Base-by-base conservation (phyloP, 768 basidiomycete species). In the Hypholoma fasciculare region DNA sequence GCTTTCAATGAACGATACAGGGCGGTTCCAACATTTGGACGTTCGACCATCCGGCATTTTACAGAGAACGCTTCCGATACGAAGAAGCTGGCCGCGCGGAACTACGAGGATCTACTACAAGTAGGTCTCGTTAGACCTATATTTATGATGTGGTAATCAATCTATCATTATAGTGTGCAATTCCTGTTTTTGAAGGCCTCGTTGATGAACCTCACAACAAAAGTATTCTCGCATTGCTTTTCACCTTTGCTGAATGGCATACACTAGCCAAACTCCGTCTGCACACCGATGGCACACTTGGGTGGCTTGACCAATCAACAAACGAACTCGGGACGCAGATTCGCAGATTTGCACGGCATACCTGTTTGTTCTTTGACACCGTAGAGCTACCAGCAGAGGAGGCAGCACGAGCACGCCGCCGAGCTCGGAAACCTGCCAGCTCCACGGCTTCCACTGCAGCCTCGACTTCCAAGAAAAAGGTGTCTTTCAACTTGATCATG, bases 151-250 rank as follows among this genome's bases (percentile, higher is more conserved):
- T 13, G 5, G 12, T 57, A 17, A 8, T 30, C 36, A 38, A 36
- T 17, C 7, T n/a, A 26, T 8, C 19, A 44, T 44, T 49, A 26
- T 48, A 69, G 67, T 73, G 72, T 52, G 55, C 70, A 1, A 69
- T 77, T 7, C 76, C 77, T 0, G 69, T 60, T 0, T 73, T 74
- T 17, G 70, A 77, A 14, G 72, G 68, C 0, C 63, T 78, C 0
- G 56, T 78, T 30, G 48, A 23, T 5, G 38, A 57, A 30, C 43
- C 19, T 3, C 40, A 50, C 27, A 14, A 50, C 30, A 36, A 36
- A 11, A 50, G 7, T 30, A 34, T 50, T 34, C 4, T 50, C 26
- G 19, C 4, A 9, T 26, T 39, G 8, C 19, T 60, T 0, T 26
- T 52, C 39, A 43, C 16, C n/a, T 19, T 60, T 19, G 19, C 23